Evolutionary conservation across 495 filamentous ascomycete species (phyloP).

Genomic region (Aspergillus diversus): DNA sequence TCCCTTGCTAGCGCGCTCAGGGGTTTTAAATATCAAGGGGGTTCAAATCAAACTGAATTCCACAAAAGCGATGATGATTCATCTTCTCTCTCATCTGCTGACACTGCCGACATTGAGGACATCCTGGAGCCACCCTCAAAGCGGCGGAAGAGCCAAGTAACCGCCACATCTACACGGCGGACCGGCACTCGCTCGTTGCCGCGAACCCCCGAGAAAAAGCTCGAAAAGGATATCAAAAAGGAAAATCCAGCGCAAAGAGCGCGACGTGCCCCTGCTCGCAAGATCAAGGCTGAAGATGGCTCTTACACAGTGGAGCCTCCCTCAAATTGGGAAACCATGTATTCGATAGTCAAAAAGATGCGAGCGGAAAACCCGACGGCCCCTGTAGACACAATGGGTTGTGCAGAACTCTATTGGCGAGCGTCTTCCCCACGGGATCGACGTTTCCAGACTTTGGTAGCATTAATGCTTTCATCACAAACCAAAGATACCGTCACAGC

Average conservation of each 20-base stretch:
- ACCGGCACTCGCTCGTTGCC: conserved; percentile 24
- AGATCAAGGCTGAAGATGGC: conserved; percentile 59
- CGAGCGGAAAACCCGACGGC: conserved; percentile 71
- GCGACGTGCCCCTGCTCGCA: conserved; percentile 67
- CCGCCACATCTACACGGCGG: conserved; percentile 20
- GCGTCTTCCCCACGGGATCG: conserved; percentile 56
- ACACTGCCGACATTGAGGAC: conserved; percentile 67
- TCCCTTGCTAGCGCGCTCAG: conserved; percentile 35
- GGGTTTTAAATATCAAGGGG: conserved; percentile 35
- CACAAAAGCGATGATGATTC: conserved; percentile 38
- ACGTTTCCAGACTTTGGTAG: conserved; percentile 88
- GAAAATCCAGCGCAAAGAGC: conserved; percentile 39
- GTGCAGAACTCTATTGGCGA: conserved; percentile 67
- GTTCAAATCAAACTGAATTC: conserved; percentile 21
- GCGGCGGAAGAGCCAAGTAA: conserved; percentile 54
- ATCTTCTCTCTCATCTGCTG: conserved; percentile 47
- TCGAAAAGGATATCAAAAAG: conserved; percentile 27
- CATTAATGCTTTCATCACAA: conserved; percentile 95
- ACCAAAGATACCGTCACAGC: conserved; percentile 96
- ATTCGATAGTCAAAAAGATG: conserved; percentile 77
- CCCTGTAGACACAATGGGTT: conserved; percentile 98
- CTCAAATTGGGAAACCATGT: conserved; percentile 83
- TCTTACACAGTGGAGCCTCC: conserved; percentile 65
- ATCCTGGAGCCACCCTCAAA: conserved; percentile 48
- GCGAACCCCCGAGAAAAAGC: conserved; percentile 13